Base-by-base conservation (phyloP, 257 asterid species). In the Solanum neorickii region DNA sequence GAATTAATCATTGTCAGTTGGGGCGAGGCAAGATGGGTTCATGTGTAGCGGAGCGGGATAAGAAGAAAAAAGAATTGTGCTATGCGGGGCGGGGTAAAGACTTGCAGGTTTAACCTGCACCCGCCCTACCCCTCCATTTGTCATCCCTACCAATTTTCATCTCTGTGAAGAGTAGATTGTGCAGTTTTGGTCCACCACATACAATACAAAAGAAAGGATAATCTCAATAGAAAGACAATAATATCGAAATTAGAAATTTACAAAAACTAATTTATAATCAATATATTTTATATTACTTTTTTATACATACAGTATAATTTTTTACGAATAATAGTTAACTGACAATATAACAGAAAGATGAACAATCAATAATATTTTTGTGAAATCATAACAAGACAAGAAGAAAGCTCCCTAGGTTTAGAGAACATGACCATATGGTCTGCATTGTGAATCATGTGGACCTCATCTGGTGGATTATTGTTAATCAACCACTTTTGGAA, bases 341-440 rank as follows among this genome's bases (percentile, higher is more conserved):
- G 62, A 52, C n/a, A 0, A 52, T 18, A 7, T 52, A 10, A 7
- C 11, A 2, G 3, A 3, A 78, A 27, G 39, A 37, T 27, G 5
- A 78, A 16, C 0, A 3, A 27, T 78, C 65, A 78, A 46, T 70
- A n/a, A 70, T 66, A 87, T 7, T 88, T 85, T 66, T 62, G 65
- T 10, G 87, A 86, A 6, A 91, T 46, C 35, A 82, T 77, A 47
- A 74, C 82, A 78, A 93, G 78, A 84, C 60, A 89, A 47, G 72
- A 83, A 73, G 87, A 90, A n/a, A 92, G 20, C 23, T 90, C 91
- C 6, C n/a, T 68, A 29, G 91, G 65, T 88, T 90, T 90, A 9
- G 93, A 91, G 75, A 93, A 82, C 92, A 92, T 92, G 27, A 77
- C 88, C 94, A 93, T 91, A 49, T 92, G 94, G 90, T 91, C 93